These are phyloP conservation scores for Calonectria pseudoturangicola DNA, from an alignment of 2,329 filamentous ascomycete species.

Conservation along the genomic window DNA sequence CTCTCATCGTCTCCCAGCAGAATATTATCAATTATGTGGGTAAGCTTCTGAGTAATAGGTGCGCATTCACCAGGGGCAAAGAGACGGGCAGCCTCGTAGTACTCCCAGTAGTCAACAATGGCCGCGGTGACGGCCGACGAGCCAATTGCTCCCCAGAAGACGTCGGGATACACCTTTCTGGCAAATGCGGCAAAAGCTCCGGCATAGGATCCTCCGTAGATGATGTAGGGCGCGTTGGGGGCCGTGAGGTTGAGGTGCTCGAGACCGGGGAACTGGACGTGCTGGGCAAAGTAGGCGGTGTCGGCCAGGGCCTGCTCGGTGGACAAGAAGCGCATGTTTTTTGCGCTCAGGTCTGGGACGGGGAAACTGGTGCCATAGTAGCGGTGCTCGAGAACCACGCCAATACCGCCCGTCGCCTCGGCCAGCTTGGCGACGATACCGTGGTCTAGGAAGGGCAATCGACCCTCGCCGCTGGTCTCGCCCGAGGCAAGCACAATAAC, in stretches of 20 bases:
- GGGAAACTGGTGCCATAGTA: conserved; percentile 90
- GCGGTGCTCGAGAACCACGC: conserved; percentile 88
- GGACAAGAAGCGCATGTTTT: conserved; percentile 86
- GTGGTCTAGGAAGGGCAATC: conserved; percentile 84
- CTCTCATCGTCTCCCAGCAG: conserved; percentile 63
- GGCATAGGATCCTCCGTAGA: conserved; percentile 90
- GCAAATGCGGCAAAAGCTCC: conserved; percentile 87
- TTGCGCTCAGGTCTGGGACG: conserved; percentile 76
- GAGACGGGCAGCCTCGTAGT: conserved; percentile 70
- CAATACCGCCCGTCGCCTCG: conserved; percentile 82
- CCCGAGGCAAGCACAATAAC: conserved; percentile 86
- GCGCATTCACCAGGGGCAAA: conserved; percentile 78
- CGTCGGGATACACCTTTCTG: conserved; percentile 84
- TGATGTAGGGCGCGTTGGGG: conserved; percentile 80
- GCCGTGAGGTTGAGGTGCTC: conserved; percentile 81
- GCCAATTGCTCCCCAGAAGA: conserved; percentile 86
- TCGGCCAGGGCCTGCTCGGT: conserved; percentile 90
- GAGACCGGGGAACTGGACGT: conserved; percentile 82
- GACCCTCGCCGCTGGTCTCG: conserved; percentile 78
- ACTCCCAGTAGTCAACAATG: conserved; percentile 85
- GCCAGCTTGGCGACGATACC: conserved; percentile 84
- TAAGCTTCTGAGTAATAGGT: conserved; percentile 75
- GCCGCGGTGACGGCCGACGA: conserved; percentile 87
- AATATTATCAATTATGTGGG: conserved; percentile 70
- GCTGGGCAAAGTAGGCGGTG: conserved; percentile 85